Evolutionary conservation across 2,329 filamentous ascomycete species (phyloP).

Genomic region (Colletotrichum gloeosporioides): DNA sequence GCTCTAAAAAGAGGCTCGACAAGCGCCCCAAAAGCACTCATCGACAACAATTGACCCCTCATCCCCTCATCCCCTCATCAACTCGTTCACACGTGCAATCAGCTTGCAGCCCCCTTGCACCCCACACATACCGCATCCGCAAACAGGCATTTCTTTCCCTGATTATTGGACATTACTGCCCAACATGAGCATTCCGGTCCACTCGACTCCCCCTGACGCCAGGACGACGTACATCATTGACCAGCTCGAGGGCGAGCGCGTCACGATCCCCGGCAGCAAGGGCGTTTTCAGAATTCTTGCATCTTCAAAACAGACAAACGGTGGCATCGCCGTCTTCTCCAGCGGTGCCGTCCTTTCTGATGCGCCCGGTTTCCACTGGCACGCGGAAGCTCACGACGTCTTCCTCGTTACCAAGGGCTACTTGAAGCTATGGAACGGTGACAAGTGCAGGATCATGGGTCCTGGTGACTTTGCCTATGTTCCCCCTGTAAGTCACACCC

Average conservation of each 20-base stretch:
- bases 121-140: background rate
- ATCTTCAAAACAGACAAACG: constrained; percentile 56
- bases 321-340: constrained; percentile 54
- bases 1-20: constrained; percentile 8
- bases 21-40: background rate
- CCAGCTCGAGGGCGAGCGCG: constrained; percentile 54
- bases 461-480: constrained; percentile 64
- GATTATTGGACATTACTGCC: background rate
- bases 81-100: background rate
- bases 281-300: constrained; percentile 55
- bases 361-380: constrained; percentile 61
- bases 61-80: background rate
- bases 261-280: constrained; percentile 58
- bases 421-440: constrained; percentile 63
- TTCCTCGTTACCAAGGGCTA: constrained; percentile 61
- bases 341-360: constrained; percentile 51
- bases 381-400: constrained; percentile 61
- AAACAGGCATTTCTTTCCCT: background rate
- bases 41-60: background rate
- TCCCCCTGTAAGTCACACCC: constrained; percentile 49
- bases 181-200: constrained; percentile 36
- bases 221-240: constrained; percentile 49
- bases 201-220: constrained; percentile 38
- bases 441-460: constrained; percentile 56
- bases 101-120: background rate